phyloP scores from a whole-genome alignment of 2,329 filamentous ascomycete species.

The Elsinoe perseae region DNA sequence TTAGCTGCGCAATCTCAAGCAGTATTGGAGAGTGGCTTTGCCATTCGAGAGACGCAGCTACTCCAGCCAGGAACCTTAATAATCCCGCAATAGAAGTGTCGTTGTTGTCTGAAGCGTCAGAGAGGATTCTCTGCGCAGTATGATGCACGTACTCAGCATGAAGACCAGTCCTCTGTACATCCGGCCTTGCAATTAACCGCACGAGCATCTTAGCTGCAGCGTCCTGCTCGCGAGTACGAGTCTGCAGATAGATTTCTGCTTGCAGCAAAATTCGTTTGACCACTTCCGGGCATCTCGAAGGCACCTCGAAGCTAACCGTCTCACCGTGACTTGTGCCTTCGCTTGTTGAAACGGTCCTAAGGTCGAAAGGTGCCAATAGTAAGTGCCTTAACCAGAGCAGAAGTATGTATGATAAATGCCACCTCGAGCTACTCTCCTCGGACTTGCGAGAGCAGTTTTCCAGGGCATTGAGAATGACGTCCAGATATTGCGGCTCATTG shows the following conservation, averaged over 20 bases:
- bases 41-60: conserved; percentile 64
- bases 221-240: conserved; percentile 78
- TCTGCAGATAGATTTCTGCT: conserved; percentile 62
- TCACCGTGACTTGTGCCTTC: conserved; percentile 36
- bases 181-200: conserved; percentile 69
- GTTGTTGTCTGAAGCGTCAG: background rate
- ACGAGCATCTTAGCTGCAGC: conserved; percentile 79
- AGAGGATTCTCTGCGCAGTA: background rate
- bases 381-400: conserved; percentile 65
- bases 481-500: conserved; percentile 79
- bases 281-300: conserved; percentile 58
- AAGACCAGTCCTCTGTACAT: conserved; percentile 76
- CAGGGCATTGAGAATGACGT: conserved; percentile 67
- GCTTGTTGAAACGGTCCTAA: conserved; percentile 65
- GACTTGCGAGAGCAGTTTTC: conserved; percentile 41
- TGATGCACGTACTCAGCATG: background rate
- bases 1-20: conserved; percentile 55
- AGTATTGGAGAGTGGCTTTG: conserved; percentile 64
- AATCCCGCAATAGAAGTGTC: conserved; percentile 48
- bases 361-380: conserved; percentile 70
- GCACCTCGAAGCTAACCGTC: too few species aligned
- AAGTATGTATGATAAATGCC: conserved; percentile 84
- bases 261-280: conserved; percentile 62
- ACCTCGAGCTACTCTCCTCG: conserved; percentile 34
- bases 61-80: conserved; percentile 69